These are phyloP conservation scores for Leptographium flavum DNA, from an alignment of 2,329 filamentous ascomycete species.

Conservation along the genomic window DNA sequence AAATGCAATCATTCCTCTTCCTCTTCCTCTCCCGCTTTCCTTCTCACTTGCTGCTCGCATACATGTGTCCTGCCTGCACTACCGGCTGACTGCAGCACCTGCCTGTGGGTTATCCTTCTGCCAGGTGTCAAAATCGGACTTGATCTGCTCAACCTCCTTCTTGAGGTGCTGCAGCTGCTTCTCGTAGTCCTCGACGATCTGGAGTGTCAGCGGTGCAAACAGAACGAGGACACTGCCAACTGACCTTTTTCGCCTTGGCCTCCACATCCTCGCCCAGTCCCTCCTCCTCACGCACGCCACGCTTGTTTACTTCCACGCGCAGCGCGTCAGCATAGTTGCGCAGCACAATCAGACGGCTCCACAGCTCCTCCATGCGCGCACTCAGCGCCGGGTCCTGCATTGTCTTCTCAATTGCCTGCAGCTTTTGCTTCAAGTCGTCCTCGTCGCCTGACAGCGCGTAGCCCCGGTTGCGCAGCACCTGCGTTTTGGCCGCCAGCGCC, in stretches of 20 bases:
- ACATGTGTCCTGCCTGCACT: neutral
- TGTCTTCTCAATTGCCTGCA: constrained; percentile 52
- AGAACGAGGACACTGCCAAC: constrained; percentile 12
- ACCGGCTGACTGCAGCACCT: neutral
- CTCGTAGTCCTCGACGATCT: constrained; percentile 73
- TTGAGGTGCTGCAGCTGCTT: constrained; percentile 65
- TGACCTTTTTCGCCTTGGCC: constrained; percentile 59
- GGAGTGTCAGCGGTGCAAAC: constrained; percentile 9
- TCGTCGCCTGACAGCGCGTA: constrained; percentile 70
- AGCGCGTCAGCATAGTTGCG: constrained; percentile 59
- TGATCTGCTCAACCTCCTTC: constrained; percentile 52
- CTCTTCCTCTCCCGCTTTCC: neutral
- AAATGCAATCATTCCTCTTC: neutral
- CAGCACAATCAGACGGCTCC: constrained; percentile 65
- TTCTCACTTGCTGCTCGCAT: neutral
- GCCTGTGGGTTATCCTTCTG: constrained; percentile 28
- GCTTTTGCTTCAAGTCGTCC: constrained; percentile 60
- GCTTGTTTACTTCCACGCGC: constrained; percentile 59
- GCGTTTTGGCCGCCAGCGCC: constrained; percentile 62
- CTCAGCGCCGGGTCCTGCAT: constrained; percentile 62
- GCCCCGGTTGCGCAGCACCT: constrained; percentile 66
- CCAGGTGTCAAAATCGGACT: constrained; percentile 42
- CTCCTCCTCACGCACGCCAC: constrained; percentile 39
- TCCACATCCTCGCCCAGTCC: constrained; percentile 56
- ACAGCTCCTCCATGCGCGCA: constrained; percentile 70